Base-by-base conservation (phyloP, 2,329 filamentous ascomycete species). In the Calonectria leucothoes region DNA sequence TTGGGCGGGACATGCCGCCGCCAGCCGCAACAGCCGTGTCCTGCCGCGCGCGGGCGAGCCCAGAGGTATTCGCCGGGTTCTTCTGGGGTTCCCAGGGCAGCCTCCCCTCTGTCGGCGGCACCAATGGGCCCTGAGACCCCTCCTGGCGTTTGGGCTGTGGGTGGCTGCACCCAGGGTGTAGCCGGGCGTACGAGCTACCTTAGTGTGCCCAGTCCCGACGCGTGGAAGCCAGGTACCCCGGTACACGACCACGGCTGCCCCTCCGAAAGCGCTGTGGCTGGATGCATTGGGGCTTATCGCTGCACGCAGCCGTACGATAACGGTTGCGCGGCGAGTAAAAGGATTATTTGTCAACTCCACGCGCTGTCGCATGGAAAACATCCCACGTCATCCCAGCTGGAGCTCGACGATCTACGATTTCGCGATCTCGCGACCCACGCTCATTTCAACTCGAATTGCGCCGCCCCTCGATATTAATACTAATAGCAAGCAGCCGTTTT, bases 11-110 rank as follows among this genome's bases (percentile, higher is more conserved):
- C 78, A 71, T 69, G 76, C 79, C 79, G 79, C 69, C 61, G 77
- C 77, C 77, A 81, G 71, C 79, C 79, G 78, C 61, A 69, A 71
- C 74, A 76, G 70, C 77, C 77, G 78, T 63, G 33, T 75, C 76
- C 64, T 70, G 76, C 79, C 77, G 79, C 64, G 65, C 65, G 76
- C 66, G 17, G 35, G 59, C 66, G 69, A 72, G 73, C 63, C 67
- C 72, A 48, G 55, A 70, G 59, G 76, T 77, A 78, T 66, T 74
- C 55, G 70, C 69, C 17, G 70, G 67, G 63, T 74, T 57, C 31
- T 69, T 42, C 25, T 39, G 39, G 51, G 10, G 25, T 25, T 52
- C 25, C 29, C 23, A 42, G 23, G 17, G 48, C 55, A 52, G 27
- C 45, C 31, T 57, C 61, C 51, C 42, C 27, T 52, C 65, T 65